These are phyloP conservation scores for Lactarius trivialis DNA, from an alignment of 768 basidiomycete genomes.

Conservation along the genomic window DNA sequence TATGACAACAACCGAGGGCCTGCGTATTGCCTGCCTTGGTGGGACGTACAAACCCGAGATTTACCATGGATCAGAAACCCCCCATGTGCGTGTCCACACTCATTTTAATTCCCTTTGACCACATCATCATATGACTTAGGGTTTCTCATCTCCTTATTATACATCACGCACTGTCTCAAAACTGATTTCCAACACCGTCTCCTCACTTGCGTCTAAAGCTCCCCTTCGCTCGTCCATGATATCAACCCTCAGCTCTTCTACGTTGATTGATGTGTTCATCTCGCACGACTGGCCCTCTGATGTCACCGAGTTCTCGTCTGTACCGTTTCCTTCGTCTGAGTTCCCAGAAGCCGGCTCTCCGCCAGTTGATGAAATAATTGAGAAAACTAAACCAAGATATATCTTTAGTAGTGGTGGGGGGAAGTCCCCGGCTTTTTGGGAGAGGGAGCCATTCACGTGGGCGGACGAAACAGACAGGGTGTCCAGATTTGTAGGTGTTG, in stretches of 20 bases:
- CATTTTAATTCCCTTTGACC: conserved; percentile 48
- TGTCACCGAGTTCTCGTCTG: conserved; percentile 54
- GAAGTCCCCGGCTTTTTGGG: conserved; percentile 80
- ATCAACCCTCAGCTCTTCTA: conserved; percentile 51
- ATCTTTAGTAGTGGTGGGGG: conserved; percentile 70
- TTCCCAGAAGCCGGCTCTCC: conserved; percentile 41
- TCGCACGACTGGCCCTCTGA: conserved; percentile 71
- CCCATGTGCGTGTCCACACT: conserved; percentile 45
- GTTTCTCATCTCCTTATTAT: conserved; percentile 73
- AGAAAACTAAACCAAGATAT: conserved; percentile 74
- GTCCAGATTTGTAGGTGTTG: conserved; percentile 80
- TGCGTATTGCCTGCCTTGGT: conserved; percentile 82
- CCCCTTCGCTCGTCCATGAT: conserved; percentile 63
- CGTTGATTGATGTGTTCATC: conserved; percentile 73
- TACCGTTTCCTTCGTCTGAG: conserved; percentile 40
- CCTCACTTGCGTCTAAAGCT: conserved; percentile 42
- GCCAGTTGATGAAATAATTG: conserved; percentile 59
- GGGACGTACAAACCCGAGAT: conserved; percentile 63
- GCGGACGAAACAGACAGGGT: conserved; percentile 59
- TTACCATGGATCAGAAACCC: conserved; percentile 51
- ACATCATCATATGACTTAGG: conserved; percentile 37
- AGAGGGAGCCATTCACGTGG: conserved; percentile 90
- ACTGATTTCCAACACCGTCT: conserved; percentile 62
- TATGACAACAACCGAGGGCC: conserved; percentile 68
- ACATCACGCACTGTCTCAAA: conserved; percentile 63